Conservation (phyloP, 73 alveolate genomes). For the Vitrella brassicaformis region DNA sequence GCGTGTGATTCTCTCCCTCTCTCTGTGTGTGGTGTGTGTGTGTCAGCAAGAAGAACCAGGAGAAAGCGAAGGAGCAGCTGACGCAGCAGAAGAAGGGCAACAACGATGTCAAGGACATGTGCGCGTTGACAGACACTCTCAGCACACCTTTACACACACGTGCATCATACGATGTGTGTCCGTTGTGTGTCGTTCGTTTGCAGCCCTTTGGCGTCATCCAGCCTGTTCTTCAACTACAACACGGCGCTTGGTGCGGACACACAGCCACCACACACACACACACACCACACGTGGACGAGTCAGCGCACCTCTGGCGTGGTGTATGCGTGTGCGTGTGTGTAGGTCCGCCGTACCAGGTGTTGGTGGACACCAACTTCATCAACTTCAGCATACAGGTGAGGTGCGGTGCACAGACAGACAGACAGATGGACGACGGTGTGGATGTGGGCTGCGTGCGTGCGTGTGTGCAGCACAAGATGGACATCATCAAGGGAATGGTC, state of each 20-base stretch:
- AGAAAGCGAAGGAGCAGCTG: constrained; percentile 22
- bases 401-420: too few species aligned
- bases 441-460: too few species aligned
- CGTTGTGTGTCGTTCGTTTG: background rate
- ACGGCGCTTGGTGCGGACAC: constrained; percentile 63
- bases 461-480: constrained; percentile 88
- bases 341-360: constrained; percentile 94
- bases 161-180: constrained; percentile 5
- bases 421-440: too few species aligned
- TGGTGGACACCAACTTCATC: constrained; percentile 92
- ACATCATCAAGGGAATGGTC: constrained; percentile 81
- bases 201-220: background rate
- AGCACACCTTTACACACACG: too few species aligned
- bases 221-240: constrained; percentile 15
- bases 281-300: too few species aligned
- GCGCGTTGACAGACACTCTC: constrained; percentile 6
- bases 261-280: constrained; percentile 74
- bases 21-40: too few species aligned
- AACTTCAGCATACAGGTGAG: constrained; percentile 90
- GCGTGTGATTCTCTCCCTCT: too few species aligned
- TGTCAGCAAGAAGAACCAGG: too few species aligned
- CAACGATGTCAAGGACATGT: constrained; percentile 35
- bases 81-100: constrained; percentile 40
- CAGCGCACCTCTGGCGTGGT: too few species aligned
- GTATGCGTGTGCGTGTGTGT: too few species aligned